Conservation (phyloP, 73 alveolate genomes). For the Paramecium caudatum region DNA sequence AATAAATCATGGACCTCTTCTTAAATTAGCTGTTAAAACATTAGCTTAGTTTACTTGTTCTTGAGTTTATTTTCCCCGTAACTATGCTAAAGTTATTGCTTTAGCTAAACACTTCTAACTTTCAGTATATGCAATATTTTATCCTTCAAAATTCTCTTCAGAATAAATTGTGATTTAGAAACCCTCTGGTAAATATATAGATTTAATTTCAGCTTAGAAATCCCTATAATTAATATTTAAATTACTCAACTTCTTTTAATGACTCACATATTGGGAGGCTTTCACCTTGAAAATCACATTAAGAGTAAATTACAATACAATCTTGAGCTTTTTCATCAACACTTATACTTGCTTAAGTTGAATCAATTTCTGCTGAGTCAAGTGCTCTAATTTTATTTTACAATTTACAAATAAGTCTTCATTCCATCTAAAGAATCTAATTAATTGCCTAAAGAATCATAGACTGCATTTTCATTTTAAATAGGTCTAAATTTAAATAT, state of each 20-base stretch:
- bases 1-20: conserved; percentile 3
- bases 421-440: conserved; percentile 24
- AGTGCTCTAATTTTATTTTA: conserved; percentile 10
- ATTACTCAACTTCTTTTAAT: conserved; percentile 44
- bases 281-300: conserved; percentile 41
- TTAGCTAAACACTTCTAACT: neutral
- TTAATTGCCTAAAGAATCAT: conserved; percentile 39
- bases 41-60: neutral
- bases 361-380: neutral
- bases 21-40: conserved; percentile 16
- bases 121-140: neutral
- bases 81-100: neutral
- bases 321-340: neutral
- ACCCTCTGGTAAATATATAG: conserved; percentile 42
- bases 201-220: neutral
- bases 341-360: neutral
- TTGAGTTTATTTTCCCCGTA: neutral
- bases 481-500: neutral
- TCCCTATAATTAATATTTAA: conserved; percentile 1
- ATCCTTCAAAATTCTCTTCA: conserved; percentile 19
- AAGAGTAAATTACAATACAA: conserved; percentile 38
- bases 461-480: neutral
- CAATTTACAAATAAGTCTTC: neutral
- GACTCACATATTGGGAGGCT: conserved; percentile 23
- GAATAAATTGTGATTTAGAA: conserved; percentile 25